Conservation (phyloP, 148 eudicot genomes). For the Diospyros kaki region DNA sequence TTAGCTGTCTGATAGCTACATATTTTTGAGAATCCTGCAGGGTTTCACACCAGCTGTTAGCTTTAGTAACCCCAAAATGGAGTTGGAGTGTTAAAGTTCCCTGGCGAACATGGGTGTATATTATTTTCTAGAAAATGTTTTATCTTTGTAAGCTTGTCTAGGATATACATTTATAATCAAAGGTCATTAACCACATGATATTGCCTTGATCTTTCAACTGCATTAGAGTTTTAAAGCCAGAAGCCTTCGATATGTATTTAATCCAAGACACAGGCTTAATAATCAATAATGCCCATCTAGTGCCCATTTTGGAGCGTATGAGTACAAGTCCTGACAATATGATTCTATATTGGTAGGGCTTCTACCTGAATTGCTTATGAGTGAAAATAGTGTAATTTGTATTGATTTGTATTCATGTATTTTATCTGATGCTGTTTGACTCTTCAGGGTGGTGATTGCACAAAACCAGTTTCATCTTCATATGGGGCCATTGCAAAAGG, state of each 20-base stretch:
- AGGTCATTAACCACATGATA: background rate
- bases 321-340: background rate
- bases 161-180: background rate
- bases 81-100: background rate
- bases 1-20: background rate
- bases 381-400: background rate
- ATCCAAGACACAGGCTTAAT: too few relatives aligned
- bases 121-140: background rate
- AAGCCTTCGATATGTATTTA: too few relatives aligned
- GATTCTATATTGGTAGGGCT: background rate
- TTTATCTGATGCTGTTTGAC: slow-evolving; percentile 8
- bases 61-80: background rate
- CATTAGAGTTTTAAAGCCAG: background rate
- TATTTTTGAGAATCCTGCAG: background rate
- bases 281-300: too few relatives aligned
- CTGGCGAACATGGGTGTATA: background rate
- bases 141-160: too few relatives aligned
- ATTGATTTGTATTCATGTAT: background rate
- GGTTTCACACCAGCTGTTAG: background rate
- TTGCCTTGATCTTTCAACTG: background rate
- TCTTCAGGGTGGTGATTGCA: slow-evolving; percentile 46
- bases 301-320: background rate
- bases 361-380: background rate
- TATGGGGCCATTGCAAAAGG: slow-evolving; percentile 32
- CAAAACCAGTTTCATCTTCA: slow-evolving; percentile 32